Conservation (phyloP, 257 asterid species). For the Nicotiana obtusifolia region DNA sequence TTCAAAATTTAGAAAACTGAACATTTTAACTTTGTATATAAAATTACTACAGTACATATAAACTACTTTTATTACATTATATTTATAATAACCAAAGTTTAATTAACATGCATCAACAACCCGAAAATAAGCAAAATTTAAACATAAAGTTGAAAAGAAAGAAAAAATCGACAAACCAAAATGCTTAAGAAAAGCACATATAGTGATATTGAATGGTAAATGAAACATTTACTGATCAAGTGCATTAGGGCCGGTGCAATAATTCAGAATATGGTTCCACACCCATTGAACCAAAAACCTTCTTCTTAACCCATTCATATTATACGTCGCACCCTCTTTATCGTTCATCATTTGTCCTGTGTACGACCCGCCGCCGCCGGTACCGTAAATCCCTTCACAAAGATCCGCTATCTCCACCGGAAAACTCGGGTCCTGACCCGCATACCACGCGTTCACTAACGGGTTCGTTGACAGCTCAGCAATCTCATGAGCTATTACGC, state of each 20-base stretch:
- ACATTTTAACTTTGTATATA: neutral
- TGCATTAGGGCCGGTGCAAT: conserved; percentile 95
- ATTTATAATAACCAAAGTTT: too few species aligned
- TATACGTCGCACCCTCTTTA: conserved; percentile 71
- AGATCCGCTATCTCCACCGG: conserved; percentile 93
- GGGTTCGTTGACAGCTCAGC: conserved; percentile 82
- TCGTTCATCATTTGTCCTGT: conserved; percentile 80
- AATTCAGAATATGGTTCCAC: conserved; percentile 64
- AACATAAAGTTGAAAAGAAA: too few species aligned
- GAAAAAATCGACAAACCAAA: too few species aligned
- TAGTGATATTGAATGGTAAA: conserved; percentile 12
- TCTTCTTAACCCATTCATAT: conserved; percentile 77
- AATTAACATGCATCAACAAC: too few species aligned
- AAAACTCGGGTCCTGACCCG: conserved; percentile 71
- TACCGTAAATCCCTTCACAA: conserved; percentile 88
- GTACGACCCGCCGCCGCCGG: conserved; percentile 84
- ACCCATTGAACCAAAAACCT: conserved; percentile 91
- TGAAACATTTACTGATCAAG: conserved; percentile 61
- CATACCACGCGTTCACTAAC: conserved; percentile 79
- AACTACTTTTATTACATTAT: too few species aligned
- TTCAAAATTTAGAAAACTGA: neutral
- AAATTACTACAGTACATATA: too few species aligned
- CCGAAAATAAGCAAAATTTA: too few species aligned
- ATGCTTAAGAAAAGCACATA: neutral
- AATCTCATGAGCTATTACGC: conserved; percentile 83